phyloP scores from a whole-genome alignment of 345 rosid genomes.

The Boechera stricta region DNA sequence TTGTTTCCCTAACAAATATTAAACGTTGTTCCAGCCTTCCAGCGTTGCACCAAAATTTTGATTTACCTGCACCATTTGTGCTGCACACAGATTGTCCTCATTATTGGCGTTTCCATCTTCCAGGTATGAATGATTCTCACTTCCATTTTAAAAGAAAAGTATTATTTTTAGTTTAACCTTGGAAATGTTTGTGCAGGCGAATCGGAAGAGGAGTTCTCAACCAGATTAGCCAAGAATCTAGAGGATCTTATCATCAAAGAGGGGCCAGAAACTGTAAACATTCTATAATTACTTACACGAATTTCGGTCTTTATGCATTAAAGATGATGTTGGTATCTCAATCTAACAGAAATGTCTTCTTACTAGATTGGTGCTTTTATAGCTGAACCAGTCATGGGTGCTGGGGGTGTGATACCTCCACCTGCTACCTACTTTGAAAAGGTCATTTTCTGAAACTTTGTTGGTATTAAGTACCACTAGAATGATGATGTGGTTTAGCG shows the following conservation, averaged over 20 bases:
- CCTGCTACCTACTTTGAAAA: conserved; percentile 95
- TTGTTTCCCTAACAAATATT: conserved; percentile 9
- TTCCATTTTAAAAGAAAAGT: neutral
- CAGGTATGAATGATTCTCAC: conserved; percentile 55
- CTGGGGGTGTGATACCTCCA: conserved; percentile 96
- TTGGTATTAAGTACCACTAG: neutral
- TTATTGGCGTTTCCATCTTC: conserved; percentile 94
- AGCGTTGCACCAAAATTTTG: conserved; percentile 88
- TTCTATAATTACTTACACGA: neutral
- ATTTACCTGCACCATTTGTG: conserved; percentile 94
- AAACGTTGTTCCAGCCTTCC: conserved; percentile 61
- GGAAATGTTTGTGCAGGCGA: conserved; percentile 65
- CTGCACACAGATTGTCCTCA: conserved; percentile 97
- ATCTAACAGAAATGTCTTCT: conserved; percentile 29
- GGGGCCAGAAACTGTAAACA: conserved; percentile 90
- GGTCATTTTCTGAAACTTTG: conserved; percentile 48
- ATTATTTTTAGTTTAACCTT: neutral
- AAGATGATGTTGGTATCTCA: conserved; percentile 24
- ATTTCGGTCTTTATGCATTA: neutral
- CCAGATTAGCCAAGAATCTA: conserved; percentile 84
- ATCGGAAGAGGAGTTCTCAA: conserved; percentile 91
- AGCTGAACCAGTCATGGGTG: conserved; percentile 98
- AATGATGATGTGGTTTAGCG: too few species aligned
- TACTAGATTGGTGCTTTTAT: conserved; percentile 93
- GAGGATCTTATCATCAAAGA: conserved; percentile 91